Evolutionary conservation across 1,139 yeast species (phyloP), one percentile per base, ranked within the genome.

Genomic region (Protomyces lactucae-debilis): DNA sequence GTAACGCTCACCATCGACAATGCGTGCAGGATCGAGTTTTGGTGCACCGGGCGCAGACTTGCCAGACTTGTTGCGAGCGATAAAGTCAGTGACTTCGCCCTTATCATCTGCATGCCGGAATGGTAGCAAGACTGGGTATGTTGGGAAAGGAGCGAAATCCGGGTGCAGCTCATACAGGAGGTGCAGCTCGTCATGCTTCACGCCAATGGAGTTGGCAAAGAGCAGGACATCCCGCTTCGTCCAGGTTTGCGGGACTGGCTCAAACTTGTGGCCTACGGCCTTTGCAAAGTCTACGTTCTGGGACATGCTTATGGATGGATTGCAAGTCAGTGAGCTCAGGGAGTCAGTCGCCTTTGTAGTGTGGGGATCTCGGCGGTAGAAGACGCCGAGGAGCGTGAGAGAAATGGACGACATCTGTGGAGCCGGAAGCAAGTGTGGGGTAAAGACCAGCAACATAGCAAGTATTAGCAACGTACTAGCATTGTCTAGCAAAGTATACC

Each of bases 1-100:
- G 53, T 59, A 59, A 14, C 63, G 52, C 45, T 59, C 63, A 6
- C 63, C 63, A 21, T 59, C 63, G 43, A 59, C 63, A 51, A 59
- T 45, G 14, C 63, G 63, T n/a, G 35, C 54, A 28, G 16, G 54
- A 21, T 59, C 63, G 28, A 59, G 63, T 32, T 59, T 59, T 32
- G 63, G 63, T 39, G 54, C 63, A 23, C 63, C 63, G 9, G 63
- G 63, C 21, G 54, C 43, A 14, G 52, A 51, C 23, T 55, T 55
- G 32, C 53, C 57, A 23, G 43, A 25, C 25, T 55, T 52, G 18
- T 55, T 52, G 25, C 63, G 63, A 4, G 56, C 57, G n/a, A 59
- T 52, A 32, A 59, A 59, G 36, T 59, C 63, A 14, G 54, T 55
- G 23, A 59, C 63, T 16, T 59, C 63, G 23, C 48, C 48, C 45